phyloP scores from a whole-genome alignment of 179 eudicot genomes.

The Gypsophila paniculata region DNA sequence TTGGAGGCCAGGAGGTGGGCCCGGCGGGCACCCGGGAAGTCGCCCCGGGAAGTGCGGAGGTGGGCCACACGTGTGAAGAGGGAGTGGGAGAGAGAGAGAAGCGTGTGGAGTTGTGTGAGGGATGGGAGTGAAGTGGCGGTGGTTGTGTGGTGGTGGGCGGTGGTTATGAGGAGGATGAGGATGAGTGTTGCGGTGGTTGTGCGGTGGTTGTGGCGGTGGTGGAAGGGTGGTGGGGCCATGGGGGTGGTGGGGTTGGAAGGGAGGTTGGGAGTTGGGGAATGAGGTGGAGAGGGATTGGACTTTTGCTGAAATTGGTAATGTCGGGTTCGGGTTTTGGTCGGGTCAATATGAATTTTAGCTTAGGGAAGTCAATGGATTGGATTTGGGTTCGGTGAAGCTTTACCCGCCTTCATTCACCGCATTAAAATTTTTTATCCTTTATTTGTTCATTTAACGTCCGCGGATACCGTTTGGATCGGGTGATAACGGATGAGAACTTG shows the following conservation, averaged over 20 bases:
- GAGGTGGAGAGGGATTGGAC: no score
- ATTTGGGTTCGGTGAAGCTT: no score
- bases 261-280: neutral
- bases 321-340: no score
- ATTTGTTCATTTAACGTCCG: no score
- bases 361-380: no score
- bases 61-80: constrained; percentile 56
- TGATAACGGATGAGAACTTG: no score
- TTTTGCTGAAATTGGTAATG: no score
- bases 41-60: constrained; percentile 59
- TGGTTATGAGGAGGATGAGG: constrained; percentile 26
- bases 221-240: neutral
- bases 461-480: no score
- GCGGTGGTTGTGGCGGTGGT: neutral
- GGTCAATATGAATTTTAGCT: no score
- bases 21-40: constrained; percentile 48
- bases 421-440: no score
- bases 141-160: constrained; percentile 25
- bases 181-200: constrained; percentile 5
- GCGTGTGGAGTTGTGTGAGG: constrained; percentile 36
- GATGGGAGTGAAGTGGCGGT: constrained; percentile 29
- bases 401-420: no score
- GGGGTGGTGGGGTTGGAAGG: neutral
- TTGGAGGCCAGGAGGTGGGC: constrained; percentile 43
- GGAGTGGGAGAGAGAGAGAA: constrained; percentile 58